phyloP scores from a whole-genome alignment of 805 yeast genomes.

The Yarrowia osloensis region DNA sequence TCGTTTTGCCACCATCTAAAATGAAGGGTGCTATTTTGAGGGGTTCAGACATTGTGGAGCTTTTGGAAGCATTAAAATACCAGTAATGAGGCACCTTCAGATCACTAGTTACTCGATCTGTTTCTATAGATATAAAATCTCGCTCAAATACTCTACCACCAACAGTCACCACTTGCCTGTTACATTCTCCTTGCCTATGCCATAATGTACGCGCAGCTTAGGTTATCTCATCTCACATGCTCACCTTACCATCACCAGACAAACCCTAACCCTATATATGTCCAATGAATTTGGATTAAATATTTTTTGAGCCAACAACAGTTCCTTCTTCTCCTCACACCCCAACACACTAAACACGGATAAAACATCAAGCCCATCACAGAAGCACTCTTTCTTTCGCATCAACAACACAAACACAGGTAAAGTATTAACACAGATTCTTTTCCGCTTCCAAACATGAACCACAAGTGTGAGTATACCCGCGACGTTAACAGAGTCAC shows the following conservation, averaged over 20 bases:
- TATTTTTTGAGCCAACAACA: neutral
- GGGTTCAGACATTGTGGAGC: too few relatives aligned
- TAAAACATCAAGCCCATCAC: neutral
- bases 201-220: neutral
- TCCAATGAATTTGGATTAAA: neutral
- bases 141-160: too few relatives aligned
- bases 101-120: too few relatives aligned
- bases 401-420: conserved; percentile 1
- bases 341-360: neutral
- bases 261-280: neutral
- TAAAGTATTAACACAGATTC: conserved; percentile 28
- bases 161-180: too few relatives aligned
- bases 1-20: too few relatives aligned
- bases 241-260: neutral
- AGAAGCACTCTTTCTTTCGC: neutral
- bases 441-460: neutral
- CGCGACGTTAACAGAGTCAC: neutral
- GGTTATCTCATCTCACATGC: neutral
- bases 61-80: too few relatives aligned
- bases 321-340: neutral
- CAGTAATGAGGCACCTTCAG: too few relatives aligned
- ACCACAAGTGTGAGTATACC: conserved; percentile 18
- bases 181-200: too few relatives aligned
- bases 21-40: too few relatives aligned
- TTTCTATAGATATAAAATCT: too few relatives aligned